Base-by-base conservation (phyloP, 208 protist species). In the Porcisia hertigi region DNA sequence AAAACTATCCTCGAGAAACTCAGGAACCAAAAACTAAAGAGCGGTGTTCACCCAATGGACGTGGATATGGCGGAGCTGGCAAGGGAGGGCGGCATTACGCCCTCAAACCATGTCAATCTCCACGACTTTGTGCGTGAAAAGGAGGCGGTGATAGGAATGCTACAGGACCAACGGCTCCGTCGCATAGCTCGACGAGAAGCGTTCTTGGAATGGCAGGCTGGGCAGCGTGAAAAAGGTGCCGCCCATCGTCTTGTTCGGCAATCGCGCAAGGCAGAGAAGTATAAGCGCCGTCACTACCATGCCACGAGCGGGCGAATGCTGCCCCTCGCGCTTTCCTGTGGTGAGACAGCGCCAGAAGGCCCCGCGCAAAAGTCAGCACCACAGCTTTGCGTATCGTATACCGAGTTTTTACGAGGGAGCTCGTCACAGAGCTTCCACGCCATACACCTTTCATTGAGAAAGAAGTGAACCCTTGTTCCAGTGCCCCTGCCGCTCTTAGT, bases 201-300 rank as follows among this genome's bases (percentile, higher is more conserved):
- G 2, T 96, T 96, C 80, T 58, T 95, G 8, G 79, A 88, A 59
- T 97, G 93, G 91, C 93, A 97, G 62, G 83, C 89, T 2, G 89
- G 90, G 1, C 93, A 97, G 77, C 86, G 93, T 8, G 93, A 97
- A 58, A 97, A 97, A 57, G 91, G 93, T 8, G 86, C 93, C 16
- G 93, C 93, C 6, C 85, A 94, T 57, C 89, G 93, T 36, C 81
- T 97, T 25, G 69, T 87, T 2, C 87, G 89, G 0, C 89, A 93
- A 64, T 77, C 91, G 0, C 83, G 85, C 63, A 94, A 82, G 53
- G 83, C 90, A 9, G 90, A 97, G 75, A 91, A 90, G 54, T 89
- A 89, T 69, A 96, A 94, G 79, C 77, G 84, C 34, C 86, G 84
- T 16, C 92, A 92, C 75, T 96, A 94, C 70, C 88, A 96, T 75